phyloP scores from a whole-genome alignment of 495 filamentous ascomycete species.

The Penicillium fimorum region DNA sequence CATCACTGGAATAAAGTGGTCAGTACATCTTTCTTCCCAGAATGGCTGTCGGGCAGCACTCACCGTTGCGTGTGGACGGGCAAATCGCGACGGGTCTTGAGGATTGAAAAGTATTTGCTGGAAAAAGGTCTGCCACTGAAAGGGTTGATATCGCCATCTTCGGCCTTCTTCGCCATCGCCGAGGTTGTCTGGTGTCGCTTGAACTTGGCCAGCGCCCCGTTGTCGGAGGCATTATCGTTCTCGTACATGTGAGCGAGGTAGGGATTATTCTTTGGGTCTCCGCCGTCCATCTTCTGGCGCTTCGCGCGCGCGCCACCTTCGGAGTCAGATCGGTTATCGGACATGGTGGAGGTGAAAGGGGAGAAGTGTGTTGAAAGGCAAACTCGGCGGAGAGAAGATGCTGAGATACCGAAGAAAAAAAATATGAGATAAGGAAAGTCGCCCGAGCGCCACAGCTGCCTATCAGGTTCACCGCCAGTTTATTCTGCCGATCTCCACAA shows the following conservation, averaged over 20 bases:
- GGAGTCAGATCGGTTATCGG: slow-evolving; percentile 42
- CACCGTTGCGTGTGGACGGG: slow-evolving; percentile 89
- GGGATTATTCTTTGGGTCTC: slow-evolving; percentile 65
- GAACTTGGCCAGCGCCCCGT: slow-evolving; percentile 60
- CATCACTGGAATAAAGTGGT: slow-evolving; percentile 56
- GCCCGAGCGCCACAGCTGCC: slow-evolving; percentile 32
- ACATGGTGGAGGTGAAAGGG: slow-evolving; percentile 35
- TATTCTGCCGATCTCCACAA: slow-evolving; percentile 35
- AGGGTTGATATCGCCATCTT: slow-evolving; percentile 81
- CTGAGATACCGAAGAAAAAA: slow-evolving; percentile 26
- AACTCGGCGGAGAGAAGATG: slow-evolving; percentile 6
- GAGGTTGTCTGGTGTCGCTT: slow-evolving; percentile 81
- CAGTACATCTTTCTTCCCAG: slow-evolving; percentile 1
- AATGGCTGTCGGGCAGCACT: slow-evolving; percentile 17
- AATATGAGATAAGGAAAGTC: slow-evolving; percentile 40
- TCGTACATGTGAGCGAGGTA: slow-evolving; percentile 89
- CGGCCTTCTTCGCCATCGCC: slow-evolving; percentile 64
- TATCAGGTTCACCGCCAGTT: slow-evolving; percentile 35
- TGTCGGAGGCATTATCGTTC: slow-evolving; percentile 48
- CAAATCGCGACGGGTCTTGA: slow-evolving; percentile 77
- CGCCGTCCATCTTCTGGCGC: slow-evolving; percentile 51
- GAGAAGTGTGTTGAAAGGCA: slow-evolving; percentile 16
- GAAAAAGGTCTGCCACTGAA: slow-evolving; percentile 78
- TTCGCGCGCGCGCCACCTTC: slow-evolving; percentile 46
- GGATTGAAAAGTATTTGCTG: slow-evolving; percentile 80